Conservation (phyloP, 75 land plant species). For the Sequoia sempervirens region DNA sequence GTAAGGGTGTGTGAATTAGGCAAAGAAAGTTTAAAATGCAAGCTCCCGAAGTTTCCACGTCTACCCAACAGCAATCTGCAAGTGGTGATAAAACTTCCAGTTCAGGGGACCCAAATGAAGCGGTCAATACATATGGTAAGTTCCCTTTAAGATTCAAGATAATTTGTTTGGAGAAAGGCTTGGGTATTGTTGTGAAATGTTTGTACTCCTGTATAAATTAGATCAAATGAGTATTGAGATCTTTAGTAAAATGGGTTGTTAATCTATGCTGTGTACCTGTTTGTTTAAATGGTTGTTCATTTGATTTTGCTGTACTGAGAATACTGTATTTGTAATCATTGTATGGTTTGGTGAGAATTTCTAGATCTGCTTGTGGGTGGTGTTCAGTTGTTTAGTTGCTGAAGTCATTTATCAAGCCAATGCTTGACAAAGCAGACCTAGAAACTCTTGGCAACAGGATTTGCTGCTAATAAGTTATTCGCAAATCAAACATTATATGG, state of each 20-base stretch:
- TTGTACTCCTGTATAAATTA: background rate
- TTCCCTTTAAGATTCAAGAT: background rate
- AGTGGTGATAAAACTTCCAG: conserved; percentile 2
- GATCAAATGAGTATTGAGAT: background rate
- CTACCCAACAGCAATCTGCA: background rate
- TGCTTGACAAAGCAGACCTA: no score
- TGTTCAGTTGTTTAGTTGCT: no score
- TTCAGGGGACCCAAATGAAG: conserved; percentile 6
- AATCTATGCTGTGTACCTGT: no score
- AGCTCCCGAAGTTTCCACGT: background rate
- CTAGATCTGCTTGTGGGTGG: no score
- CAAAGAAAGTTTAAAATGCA: background rate
- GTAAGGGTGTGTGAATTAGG: background rate
- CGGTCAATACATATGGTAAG: background rate
- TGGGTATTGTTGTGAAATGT: background rate
- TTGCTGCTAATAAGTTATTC: no score
- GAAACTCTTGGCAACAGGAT: no score
- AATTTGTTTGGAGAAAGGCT: background rate
- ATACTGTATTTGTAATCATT: no score
- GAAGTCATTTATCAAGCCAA: no score
- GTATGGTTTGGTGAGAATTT: background rate
- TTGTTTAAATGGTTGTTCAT: no score
- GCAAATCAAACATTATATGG: no score
- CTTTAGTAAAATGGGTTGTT: no score
- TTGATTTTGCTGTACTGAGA: no score